Conservation (phyloP, 2,329 filamentous ascomycete species). For the Esteya vermicola region DNA sequence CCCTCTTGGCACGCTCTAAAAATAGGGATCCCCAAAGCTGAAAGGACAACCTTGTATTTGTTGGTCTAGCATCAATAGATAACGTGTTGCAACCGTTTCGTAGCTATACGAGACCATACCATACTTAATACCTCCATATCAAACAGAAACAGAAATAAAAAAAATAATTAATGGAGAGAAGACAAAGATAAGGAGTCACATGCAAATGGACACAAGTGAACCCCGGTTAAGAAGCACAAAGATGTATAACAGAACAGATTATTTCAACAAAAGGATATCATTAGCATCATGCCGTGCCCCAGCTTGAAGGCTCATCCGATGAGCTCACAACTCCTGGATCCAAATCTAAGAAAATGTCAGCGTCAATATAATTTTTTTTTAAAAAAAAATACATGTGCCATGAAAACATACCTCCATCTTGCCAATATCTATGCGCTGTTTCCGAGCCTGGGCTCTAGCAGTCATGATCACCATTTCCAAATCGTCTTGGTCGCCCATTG, state of each 20-base stretch:
- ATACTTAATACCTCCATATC: too few relatives aligned
- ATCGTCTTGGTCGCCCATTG: conserved; percentile 92
- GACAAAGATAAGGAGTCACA: background rate
- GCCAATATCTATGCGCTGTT: conserved; percentile 65
- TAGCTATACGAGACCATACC: too few relatives aligned
- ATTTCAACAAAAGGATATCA: background rate
- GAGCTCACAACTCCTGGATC: conserved; percentile 20
- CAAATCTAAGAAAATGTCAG: conserved; percentile 12
- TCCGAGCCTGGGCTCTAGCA: conserved; percentile 53
- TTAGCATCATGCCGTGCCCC: too few relatives aligned
- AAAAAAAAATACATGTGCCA: too few relatives aligned
- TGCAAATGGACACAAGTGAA: background rate
- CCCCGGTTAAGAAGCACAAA: background rate
- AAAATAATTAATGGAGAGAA: background rate
- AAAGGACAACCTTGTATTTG: too few relatives aligned
- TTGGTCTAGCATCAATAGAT: too few relatives aligned
- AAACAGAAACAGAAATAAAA: background rate
- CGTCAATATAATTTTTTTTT: background rate
- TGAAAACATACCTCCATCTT: conserved; percentile 83
- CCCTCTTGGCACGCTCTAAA: too few relatives aligned
- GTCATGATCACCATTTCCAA: conserved; percentile 71
- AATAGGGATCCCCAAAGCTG: too few relatives aligned
- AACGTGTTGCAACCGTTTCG: too few relatives aligned
- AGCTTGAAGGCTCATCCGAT: too few relatives aligned
- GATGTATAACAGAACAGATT: too few relatives aligned